Percentiles rank a stretch among this genome's conserved stretches.
phyloP scores from a whole-genome alignment of 1,139 yeast species.

The Blastobotrys niveus region DNA sequence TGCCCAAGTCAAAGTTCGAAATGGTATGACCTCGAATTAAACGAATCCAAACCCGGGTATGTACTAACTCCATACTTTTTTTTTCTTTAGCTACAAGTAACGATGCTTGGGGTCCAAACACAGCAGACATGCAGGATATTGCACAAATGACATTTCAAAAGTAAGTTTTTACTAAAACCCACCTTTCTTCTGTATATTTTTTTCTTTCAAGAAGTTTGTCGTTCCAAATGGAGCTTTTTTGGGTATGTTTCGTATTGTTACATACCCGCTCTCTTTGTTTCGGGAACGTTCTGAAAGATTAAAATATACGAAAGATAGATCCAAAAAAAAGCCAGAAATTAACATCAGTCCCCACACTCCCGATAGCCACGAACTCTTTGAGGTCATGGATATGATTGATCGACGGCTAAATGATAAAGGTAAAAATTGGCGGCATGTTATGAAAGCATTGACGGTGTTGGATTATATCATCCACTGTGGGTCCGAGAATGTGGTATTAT shows the following conservation, averaged over 20 bases:
- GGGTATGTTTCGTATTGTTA: too few species aligned
- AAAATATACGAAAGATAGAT: neutral
- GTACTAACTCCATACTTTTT: neutral
- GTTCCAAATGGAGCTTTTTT: too few species aligned
- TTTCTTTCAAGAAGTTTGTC: too few species aligned
- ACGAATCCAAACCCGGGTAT: neutral
- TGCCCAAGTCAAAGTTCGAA: constrained; percentile 82
- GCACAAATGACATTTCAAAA: constrained; percentile 68
- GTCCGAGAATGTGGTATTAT: constrained; percentile 82
- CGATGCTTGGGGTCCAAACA: constrained; percentile 79
- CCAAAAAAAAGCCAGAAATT: neutral
- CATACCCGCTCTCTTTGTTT: too few species aligned
- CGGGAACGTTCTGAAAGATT: constrained; percentile 3
- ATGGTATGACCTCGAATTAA: constrained; percentile 40
- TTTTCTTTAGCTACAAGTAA: constrained; percentile 70
- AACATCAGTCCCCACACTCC: constrained; percentile 19
- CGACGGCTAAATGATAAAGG: constrained; percentile 94
- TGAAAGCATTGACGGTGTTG: constrained; percentile 73
- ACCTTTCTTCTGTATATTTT: neutral
- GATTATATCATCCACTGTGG: constrained; percentile 87
- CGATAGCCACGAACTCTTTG: constrained; percentile 64
- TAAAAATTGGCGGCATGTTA: constrained; percentile 96
- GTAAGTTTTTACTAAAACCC: constrained; percentile 19
- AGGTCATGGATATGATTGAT: constrained; percentile 93
- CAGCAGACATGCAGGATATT: constrained; percentile 78